Percentiles rank a stretch among this genome's conserved stretches.
phyloP scores from a whole-genome alignment of 768 basidiomycete species.

The Boletus rubropictus region DNA sequence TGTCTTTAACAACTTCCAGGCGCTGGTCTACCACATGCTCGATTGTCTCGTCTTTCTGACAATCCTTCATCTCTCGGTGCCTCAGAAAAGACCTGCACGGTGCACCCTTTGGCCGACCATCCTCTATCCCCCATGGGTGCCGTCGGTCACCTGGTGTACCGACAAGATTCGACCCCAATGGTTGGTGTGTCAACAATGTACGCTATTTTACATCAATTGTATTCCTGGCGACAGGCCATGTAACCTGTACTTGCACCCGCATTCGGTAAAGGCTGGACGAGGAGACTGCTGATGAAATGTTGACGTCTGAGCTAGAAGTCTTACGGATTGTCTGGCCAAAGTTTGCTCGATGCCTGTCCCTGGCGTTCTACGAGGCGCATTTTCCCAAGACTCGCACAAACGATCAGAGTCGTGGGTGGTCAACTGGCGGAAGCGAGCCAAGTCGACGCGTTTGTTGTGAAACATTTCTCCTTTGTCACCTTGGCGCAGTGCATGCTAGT shows the following conservation, averaged over 20 bases:
- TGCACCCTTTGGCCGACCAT: conserved; percentile 59
- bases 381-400: too few species aligned
- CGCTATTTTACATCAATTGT: background rate
- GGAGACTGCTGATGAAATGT: too few species aligned
- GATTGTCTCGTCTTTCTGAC: conserved; percentile 36
- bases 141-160: conserved; percentile 64
- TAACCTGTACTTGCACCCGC: background rate
- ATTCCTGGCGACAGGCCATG: background rate
- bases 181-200: too few species aligned
- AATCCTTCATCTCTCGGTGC: conserved; percentile 48
- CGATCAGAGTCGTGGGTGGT: too few species aligned
- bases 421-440: too few species aligned
- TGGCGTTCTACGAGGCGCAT: too few species aligned
- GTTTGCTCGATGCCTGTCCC: too few species aligned
- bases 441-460: too few species aligned
- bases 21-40: conserved; percentile 51
- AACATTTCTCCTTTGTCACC: too few species aligned
- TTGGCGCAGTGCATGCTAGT: background rate
- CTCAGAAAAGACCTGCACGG: conserved; percentile 46
- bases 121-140: conserved; percentile 39
- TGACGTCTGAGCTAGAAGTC: too few species aligned
- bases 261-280: too few species aligned
- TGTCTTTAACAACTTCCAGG: conserved; percentile 68
- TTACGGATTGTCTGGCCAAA: too few species aligned
- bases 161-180: conserved; percentile 23